Conservation (phyloP, 306 rosid species). For the Fragaria vesca region DNA sequence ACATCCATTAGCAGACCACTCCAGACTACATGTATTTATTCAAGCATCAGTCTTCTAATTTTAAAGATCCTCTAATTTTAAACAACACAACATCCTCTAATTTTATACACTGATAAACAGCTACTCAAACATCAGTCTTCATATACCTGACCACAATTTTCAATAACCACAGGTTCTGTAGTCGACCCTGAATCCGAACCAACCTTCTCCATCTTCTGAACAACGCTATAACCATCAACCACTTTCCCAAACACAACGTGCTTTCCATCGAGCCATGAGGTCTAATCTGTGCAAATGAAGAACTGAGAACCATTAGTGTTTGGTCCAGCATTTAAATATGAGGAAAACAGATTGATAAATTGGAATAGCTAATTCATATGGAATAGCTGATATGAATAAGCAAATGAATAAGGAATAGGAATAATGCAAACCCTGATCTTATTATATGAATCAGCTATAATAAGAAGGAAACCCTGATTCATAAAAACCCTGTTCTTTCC, state of each 20-base stretch:
- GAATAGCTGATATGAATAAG: no score
- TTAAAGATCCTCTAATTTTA: neutral
- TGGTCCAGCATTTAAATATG: no score
- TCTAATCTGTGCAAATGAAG: slow-evolving; percentile 1
- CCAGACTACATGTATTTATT: neutral
- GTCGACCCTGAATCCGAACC: slow-evolving; percentile 61
- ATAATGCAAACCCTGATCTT: no score
- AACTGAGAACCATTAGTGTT: no score
- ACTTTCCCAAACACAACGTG: slow-evolving; percentile 74
- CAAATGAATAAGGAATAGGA: no score
- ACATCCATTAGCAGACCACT: neutral
- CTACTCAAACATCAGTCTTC: slow-evolving; percentile 15
- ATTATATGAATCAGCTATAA: no score
- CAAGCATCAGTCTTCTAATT: neutral
- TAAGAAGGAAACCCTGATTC: no score
- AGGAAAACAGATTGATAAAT: no score
- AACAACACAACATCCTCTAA: no score
- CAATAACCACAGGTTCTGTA: slow-evolving; percentile 54
- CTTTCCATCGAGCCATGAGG: no score
- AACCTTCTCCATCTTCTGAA: slow-evolving; percentile 73
- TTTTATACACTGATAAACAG: neutral
- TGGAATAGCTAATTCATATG: no score
- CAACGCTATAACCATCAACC: slow-evolving; percentile 64
- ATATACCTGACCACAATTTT: slow-evolving; percentile 69
- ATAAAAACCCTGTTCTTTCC: no score